Evolutionary conservation across 2,329 filamentous ascomycete species (phyloP), one percentile per base, ranked within the genome.

Genomic region (Fusarium denticulatum): DNA sequence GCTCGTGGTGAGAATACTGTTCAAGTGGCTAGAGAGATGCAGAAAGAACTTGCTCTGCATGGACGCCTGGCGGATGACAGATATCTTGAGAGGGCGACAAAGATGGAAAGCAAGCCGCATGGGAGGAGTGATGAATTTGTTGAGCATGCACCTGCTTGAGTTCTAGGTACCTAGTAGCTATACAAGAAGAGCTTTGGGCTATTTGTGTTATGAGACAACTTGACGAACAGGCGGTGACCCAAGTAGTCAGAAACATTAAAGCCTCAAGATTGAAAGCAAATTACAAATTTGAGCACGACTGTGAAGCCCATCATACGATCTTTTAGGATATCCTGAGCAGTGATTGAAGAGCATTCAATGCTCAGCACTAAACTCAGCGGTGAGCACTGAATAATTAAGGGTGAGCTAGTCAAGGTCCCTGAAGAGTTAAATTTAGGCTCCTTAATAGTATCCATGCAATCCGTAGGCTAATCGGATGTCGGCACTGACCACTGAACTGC

Each of bases 21-120:
- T 7, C 42, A 53, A 11, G 69, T 70, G 2, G 71, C 52, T 5
- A 43, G 20, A 0, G 39, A 55, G 3, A 71, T 71, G 65, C 60
- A 70, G 7, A 70, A 67, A 7, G 46, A 73, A 6, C 57, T 70
- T 46, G 28, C 56, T 7, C 56, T 62, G 6, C 22, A 52, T 12
- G 47, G 56, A 4, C 37, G 15, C 24, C 34, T 42, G 7, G 22
- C 49, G 14, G 56, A 68, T 6, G 20, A 50, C 15, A 40, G 63
- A 10, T 15, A 60, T 32, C 8, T 30, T 9, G 32, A 34, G n/a
- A 49, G 43, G 8, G 14, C 12, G 2, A 11, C 3, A 1, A 40
- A 49, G 4, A 11, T n/a, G 16, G 22, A 26, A 4, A 36, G 22
- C 2, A 30, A 26, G 15, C 40, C 37, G 3, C 26, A 40, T 7